Evolutionary conservation across 257 asterid species (phyloP).

Genomic region (Gynochthodes officinalis): DNA sequence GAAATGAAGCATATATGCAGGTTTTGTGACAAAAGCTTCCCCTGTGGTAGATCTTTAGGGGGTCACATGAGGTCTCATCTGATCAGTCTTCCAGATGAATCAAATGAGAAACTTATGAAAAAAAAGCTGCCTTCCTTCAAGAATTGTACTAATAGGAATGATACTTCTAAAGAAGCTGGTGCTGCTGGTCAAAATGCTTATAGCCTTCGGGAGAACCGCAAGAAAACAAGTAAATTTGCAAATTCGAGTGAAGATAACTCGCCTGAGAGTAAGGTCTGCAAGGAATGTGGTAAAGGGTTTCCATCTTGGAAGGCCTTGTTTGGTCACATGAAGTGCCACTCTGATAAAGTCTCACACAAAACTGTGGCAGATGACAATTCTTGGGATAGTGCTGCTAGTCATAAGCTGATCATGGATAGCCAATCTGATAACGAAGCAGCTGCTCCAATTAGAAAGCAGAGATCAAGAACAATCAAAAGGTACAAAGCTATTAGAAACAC

Average conservation of each 20-base stretch:
- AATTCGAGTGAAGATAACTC: conserved; percentile 31
- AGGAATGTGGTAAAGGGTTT: conserved; percentile 77
- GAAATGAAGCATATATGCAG: conserved; percentile 54
- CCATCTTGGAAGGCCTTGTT: conserved; percentile 83
- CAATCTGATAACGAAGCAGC: conserved; percentile 47
- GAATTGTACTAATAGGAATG: not conserved
- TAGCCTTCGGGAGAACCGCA: conserved; percentile 34
- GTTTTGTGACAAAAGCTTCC: conserved; percentile 61
- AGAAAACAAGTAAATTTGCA: conserved; percentile 29
- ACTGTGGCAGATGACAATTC: conserved; percentile 38
- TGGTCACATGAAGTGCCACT: conserved; percentile 89
- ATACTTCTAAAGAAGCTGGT: not conserved
- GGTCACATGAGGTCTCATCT: conserved; percentile 91
- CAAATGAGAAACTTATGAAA: conserved; percentile 30
- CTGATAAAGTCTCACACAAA: conserved; percentile 32
- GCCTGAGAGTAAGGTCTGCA: conserved; percentile 44
- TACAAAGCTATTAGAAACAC: conserved; percentile 25
- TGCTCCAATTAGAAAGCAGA: conserved; percentile 42
- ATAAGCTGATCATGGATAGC: conserved; percentile 35
- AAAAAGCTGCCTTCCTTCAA: conserved; percentile 45
- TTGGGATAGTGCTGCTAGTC: conserved; percentile 29
- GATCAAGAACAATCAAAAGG: conserved; percentile 69
- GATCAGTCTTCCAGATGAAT: conserved; percentile 42
- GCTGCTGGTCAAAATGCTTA: conserved; percentile 14
- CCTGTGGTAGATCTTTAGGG: conserved; percentile 63